Evolutionary conservation across 2,329 filamentous ascomycete species (phyloP), one percentile per base, ranked within the genome.

Genomic region (Phialemoniopsis sp.): DNA sequence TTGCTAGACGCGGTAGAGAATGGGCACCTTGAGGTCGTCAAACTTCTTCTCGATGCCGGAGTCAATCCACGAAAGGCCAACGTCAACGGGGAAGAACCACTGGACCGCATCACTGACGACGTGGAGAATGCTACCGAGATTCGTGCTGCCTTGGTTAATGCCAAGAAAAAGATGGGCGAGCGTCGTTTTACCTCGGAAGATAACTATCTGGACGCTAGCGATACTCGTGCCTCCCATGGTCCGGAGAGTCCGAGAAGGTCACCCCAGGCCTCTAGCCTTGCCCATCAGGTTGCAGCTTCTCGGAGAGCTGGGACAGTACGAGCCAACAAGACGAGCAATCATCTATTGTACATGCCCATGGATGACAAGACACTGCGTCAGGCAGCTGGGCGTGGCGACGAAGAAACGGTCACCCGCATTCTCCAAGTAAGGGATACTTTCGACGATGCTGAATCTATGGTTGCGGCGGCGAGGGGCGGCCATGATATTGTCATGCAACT

Each of bases 1-100:
- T 74, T 98, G 29, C 84, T 98, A 39, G 93, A 98, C 67, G 93
- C 93, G 5, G 89, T 97, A 19, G 93, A 97, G 51, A 98, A 98
- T 54, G 88, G 88, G 1, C 90, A 98, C 56, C 60, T 95, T 8
- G 87, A 86, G 14, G 91, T 97, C 4, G 87, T 98, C 32, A 87
- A 82, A 53, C 70, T 95, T 9, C 68, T 98, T 28, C 71, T 98
- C 3, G 80, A 85, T 40, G 85, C 90, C 41, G 91, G 90, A 10
- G 91, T 95, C 12, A 94, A 98, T 56, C 93, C 93, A 36, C 82
- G 89, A 36, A 87, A 89, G 49, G 83, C 89, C 34, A 96, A 97
- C 57, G 82, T 88, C n/a, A 85, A 89, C 52, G 93, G 93, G 5
- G 85, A 95, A 56, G 89, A 95, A 54, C 91, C 93, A 1, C 77